Conservation (phyloP, 1,284 basidiomycete species). For the Ustilago tritici region DNA sequence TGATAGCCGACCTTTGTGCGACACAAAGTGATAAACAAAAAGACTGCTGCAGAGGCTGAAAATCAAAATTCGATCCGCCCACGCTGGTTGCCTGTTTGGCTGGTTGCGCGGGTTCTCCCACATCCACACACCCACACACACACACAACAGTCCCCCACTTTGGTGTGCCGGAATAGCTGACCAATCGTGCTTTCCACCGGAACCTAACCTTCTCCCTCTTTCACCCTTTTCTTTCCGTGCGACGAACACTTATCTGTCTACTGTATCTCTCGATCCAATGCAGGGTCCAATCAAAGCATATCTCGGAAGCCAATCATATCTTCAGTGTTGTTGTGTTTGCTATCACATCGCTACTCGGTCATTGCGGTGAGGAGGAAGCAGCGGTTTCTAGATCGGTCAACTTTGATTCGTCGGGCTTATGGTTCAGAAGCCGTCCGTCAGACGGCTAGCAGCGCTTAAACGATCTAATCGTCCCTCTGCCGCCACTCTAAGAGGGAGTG, state of each 20-base stretch:
- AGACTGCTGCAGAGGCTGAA: neutral
- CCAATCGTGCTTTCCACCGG: neutral
- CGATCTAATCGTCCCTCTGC: neutral
- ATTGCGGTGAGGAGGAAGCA: neutral
- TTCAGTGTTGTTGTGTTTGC: conserved; percentile 1
- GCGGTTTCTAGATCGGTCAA: neutral
- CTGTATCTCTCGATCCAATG: neutral
- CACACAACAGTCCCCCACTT: neutral
- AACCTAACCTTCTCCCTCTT: neutral
- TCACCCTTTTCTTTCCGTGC: neutral
- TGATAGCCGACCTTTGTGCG: neutral
- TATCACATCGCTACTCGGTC: neutral
- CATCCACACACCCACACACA: neutral
- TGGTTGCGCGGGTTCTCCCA: neutral
- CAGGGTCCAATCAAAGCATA: neutral
- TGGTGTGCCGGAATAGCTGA: neutral
- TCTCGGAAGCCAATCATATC: conserved; percentile 1
- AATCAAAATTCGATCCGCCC: neutral
- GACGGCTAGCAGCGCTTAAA: neutral
- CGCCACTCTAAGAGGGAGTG: neutral
- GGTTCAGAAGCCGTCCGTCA: conserved; percentile 1
- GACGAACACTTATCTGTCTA: neutral
- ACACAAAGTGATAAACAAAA: neutral
- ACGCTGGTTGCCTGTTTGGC: neutral
- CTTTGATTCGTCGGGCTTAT: conserved; percentile 10